Evolutionary conservation across 2,329 filamentous ascomycete genomes (phyloP).

Genomic region (Sclerotinia trifoliorum): DNA sequence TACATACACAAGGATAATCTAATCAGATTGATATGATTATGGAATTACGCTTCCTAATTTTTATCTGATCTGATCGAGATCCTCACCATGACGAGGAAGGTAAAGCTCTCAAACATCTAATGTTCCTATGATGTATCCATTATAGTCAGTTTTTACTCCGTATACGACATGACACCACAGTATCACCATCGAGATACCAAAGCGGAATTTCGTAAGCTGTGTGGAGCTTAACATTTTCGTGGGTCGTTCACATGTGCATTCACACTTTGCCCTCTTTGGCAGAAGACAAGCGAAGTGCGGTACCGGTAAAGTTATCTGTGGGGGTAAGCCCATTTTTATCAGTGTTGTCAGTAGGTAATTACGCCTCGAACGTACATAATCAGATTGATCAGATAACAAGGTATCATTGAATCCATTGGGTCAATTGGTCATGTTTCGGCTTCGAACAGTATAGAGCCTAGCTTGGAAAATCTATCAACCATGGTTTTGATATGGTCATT

Average conservation of each 20-base stretch:
- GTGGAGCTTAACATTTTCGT: background rate
- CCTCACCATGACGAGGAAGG: background rate
- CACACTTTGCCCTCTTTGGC: background rate
- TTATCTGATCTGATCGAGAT: constrained; percentile 7
- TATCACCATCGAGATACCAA: background rate
- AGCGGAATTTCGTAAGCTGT: background rate
- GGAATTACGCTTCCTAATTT: background rate
- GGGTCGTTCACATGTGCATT: background rate
- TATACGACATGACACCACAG: background rate
- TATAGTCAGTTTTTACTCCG: background rate
- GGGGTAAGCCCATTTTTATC: background rate
- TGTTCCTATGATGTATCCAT: background rate
- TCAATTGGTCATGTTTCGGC: background rate
- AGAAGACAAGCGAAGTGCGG: constrained; percentile 2
- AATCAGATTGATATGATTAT: constrained; percentile 12
- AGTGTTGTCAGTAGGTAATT: background rate
- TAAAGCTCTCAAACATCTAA: background rate
- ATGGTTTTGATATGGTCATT: background rate
- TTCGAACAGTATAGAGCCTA: too few relatives aligned
- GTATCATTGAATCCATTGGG: background rate
- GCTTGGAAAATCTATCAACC: background rate
- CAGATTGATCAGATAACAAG: constrained; percentile 17
- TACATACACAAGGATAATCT: background rate
- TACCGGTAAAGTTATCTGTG: constrained; percentile 1
- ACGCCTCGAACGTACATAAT: constrained; percentile 1